A percentile compares a stretch with the other conserved stretches of the same genome.
Evolutionary conservation across 192 early-diverging fungal genomes (phyloP).

Genomic region (Polychytrium aggregatum): DNA sequence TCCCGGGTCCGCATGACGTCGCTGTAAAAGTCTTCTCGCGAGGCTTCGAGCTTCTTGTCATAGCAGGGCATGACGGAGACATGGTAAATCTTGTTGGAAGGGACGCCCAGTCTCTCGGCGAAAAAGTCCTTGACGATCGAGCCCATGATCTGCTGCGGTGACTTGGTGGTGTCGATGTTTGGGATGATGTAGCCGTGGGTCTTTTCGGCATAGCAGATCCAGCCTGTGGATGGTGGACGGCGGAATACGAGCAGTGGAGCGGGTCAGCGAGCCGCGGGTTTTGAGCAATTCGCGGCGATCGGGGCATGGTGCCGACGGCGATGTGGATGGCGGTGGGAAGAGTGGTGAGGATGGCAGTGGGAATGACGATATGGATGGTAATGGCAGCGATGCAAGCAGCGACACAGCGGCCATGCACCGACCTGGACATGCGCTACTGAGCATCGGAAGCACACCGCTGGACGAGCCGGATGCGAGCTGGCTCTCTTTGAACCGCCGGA

Average conservation of each 20-base stretch:
- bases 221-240: too few species aligned
- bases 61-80: conserved; percentile 96
- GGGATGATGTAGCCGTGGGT: conserved; percentile 85
- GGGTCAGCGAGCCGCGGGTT: too few species aligned
- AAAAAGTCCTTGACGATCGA: conserved; percentile 79
- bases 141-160: conserved; percentile 98
- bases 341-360: too few species aligned
- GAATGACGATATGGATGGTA: too few species aligned
- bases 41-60: conserved; percentile 98
- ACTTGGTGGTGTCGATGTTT: conserved; percentile 78
- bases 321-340: too few species aligned
- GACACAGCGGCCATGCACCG: neutral
- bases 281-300: too few species aligned
- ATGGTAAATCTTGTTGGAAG: conserved; percentile 77
- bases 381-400: neutral
- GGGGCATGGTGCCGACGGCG: too few species aligned
- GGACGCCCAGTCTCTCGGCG: conserved; percentile 45
- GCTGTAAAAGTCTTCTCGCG: conserved; percentile 79
- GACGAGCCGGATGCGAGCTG: too few species aligned
- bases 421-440: conserved; percentile 45
- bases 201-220: conserved; percentile 99
- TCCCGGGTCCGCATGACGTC: conserved; percentile 76
- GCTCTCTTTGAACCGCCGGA: conserved; percentile 49
- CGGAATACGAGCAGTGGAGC: too few species aligned
- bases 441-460: conserved; percentile 29